Percentiles rank a stretch among this genome's conserved stretches.
Conservation (phyloP, 1,284 basidiomycete genomes). For the Melampsora larici-populina region DNA sequence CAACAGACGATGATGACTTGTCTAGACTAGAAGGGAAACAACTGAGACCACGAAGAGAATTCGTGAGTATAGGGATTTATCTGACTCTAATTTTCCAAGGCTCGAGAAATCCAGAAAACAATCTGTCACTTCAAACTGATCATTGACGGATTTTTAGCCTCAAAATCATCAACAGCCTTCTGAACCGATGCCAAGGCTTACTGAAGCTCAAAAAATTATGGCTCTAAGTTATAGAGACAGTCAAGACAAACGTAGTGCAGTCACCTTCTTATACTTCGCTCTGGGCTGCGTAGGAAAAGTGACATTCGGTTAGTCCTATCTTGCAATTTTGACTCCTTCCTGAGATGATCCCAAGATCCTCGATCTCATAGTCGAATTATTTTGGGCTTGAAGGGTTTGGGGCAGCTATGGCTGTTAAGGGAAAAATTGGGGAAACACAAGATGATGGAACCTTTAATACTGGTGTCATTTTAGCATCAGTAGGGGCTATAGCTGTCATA, state of each 20-base stretch:
- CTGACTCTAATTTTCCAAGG: too few species aligned
- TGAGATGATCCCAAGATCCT: too few species aligned
- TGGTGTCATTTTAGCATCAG: not conserved
- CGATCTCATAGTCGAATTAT: not conserved
- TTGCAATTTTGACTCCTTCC: too few species aligned
- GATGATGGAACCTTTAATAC: not conserved
- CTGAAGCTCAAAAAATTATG: not conserved
- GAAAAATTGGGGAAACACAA: not conserved
- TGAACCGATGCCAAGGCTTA: not conserved
- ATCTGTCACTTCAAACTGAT: too few species aligned
- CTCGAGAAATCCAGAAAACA: too few species aligned
- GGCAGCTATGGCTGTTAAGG: not conserved
- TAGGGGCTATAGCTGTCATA: not conserved
- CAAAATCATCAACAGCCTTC: too few species aligned
- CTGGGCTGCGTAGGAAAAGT: not conserved
- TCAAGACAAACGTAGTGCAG: not conserved
- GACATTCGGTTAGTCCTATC: not conserved
- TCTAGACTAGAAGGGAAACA: too few species aligned
- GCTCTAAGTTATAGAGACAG: not conserved
- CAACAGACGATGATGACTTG: too few species aligned
- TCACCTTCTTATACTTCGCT: not conserved
- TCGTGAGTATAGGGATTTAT: too few species aligned
- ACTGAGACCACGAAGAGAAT: too few species aligned
- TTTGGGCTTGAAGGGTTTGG: conserved; percentile 9
- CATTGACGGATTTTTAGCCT: too few species aligned